A percentile compares a stretch with the other conserved stretches of the same genome.
These are phyloP conservation scores for Phytophthora ramorum DNA, from an alignment of 352 stramenopile genomes.

Conservation along the genomic window DNA sequence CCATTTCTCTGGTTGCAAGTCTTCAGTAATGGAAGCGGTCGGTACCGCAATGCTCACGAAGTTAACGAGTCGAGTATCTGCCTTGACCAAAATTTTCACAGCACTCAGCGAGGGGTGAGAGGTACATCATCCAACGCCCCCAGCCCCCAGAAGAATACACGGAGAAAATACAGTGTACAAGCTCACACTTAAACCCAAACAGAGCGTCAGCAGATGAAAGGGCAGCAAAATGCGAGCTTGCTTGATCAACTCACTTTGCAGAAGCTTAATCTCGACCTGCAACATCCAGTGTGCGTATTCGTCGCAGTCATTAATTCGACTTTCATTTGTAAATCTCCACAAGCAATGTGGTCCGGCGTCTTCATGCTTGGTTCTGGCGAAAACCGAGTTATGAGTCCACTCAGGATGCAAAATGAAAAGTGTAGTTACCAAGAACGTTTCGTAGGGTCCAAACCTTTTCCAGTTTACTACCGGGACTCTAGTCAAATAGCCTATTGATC, in stretches of 20 bases:
- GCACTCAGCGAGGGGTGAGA: background rate
- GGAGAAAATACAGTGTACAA: background rate
- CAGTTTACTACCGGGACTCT: too few relatives aligned
- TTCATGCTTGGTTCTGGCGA: background rate
- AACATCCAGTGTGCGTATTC: background rate
- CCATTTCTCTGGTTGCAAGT: background rate
- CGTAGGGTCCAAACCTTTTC: too few relatives aligned
- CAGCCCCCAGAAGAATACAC: background rate
- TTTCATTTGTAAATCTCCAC: conserved; percentile 3
- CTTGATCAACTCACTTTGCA: background rate
- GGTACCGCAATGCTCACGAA: background rate
- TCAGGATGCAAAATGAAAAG: too few relatives aligned
- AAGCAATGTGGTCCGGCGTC: background rate
- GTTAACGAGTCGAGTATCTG: background rate
- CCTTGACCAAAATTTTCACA: background rate
- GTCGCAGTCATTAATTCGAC: background rate
- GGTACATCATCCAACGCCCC: background rate
- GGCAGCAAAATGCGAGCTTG: background rate
- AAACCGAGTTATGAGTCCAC: too few relatives aligned
- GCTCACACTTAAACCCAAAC: background rate
- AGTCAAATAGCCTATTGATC: too few relatives aligned
- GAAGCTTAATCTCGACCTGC: background rate
- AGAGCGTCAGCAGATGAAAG: conserved; percentile 7
- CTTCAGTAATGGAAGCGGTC: background rate
- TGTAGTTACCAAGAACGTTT: too few relatives aligned